Base-by-base conservation (phyloP, 75 land plant species). In the Selaginella moellendorffii region DNA sequence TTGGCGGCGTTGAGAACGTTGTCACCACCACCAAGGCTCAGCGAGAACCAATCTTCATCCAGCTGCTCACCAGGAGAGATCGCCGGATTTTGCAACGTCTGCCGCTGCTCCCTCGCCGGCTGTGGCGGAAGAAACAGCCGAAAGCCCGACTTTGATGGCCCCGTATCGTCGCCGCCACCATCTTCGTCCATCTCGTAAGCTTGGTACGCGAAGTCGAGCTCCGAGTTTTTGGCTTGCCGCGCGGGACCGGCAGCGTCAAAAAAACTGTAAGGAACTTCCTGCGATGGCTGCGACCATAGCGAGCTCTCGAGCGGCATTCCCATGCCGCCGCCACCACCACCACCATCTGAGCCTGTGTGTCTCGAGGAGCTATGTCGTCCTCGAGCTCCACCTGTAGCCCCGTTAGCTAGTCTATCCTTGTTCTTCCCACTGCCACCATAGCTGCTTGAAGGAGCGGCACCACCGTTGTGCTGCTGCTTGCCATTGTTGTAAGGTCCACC, bases 21-120 rank as follows among this genome's bases (percentile, higher is more conserved):
- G 2, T 71, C 76, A 28, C 76, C 71, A 19, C 77, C 70, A 46
- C 77, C 91, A 59, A 90, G 83, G 64, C 88, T 77, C 25, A 90
- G 88, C 27, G 92, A 84, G 62, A 84, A 85, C 97, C 97, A 90
- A 62, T 80, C 79, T 65, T 78, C 52, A 2, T 72, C 79, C 2
- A 76, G 53, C 27, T 69, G 83, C 73, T 80, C 80, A 17, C 0
- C 80, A 17, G 25, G 0, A 60, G 24, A 52, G 30, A 53, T 25
- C 1, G 18, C 0, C 20, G 14, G 52, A 29, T 5, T 2, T 24
- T 2, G 10, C 64, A 27, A 21, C 64, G 29, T 24, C 17, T 64
- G 31, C 36, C 53, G 58, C 66, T 42, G 68, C 36, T 64, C 69
- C 28, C 72, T 78, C 20, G 80, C 79, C 18, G 93, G 85, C 25